phyloP scores from a whole-genome alignment of 257 asterid genomes.

The Linderniella brevidens region DNA sequence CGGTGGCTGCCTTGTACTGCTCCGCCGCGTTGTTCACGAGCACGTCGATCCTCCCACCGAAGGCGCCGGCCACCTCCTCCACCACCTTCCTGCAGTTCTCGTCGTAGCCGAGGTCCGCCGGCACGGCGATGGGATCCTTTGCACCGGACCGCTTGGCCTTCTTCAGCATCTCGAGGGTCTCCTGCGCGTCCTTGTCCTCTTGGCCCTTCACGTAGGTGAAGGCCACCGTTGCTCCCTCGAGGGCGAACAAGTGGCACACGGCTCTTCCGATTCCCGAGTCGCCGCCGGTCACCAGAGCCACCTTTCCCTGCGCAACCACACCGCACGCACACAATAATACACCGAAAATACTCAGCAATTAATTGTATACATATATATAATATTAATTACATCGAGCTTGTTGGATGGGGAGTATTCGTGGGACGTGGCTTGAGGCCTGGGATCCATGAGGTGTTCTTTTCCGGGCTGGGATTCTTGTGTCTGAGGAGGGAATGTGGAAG shows the following conservation, averaged over 20 bases:
- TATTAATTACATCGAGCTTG: slow-evolving; percentile 30
- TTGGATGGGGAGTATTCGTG: slow-evolving; percentile 38
- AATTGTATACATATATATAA: neutral
- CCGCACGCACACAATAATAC: neutral
- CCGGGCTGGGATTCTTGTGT: slow-evolving; percentile 67
- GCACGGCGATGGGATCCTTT: slow-evolving; percentile 43
- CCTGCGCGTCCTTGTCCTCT: slow-evolving; percentile 59
- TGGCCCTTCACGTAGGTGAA: slow-evolving; percentile 52
- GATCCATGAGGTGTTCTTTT: slow-evolving; percentile 64
- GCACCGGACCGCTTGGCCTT: slow-evolving; percentile 27
- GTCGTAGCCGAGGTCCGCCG: slow-evolving; percentile 51
- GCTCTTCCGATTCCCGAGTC: slow-evolving; percentile 77
- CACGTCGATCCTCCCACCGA: slow-evolving; percentile 34
- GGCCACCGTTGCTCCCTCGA: slow-evolving; percentile 71
- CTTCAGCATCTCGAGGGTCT: slow-evolving; percentile 28
- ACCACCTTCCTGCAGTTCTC: slow-evolving; percentile 52
- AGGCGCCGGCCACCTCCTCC: slow-evolving; percentile 31
- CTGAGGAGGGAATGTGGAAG: slow-evolving; percentile 35
- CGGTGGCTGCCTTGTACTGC: slow-evolving; percentile 30
- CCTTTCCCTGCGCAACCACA: slow-evolving; percentile 40
- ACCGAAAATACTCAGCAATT: neutral
- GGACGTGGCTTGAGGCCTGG: slow-evolving; percentile 25
- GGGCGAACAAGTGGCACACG: slow-evolving; percentile 37
- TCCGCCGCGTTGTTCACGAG: slow-evolving; percentile 68
- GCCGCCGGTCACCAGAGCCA: slow-evolving; percentile 63